Conservation (phyloP, 78 protist genomes). For the Isochrysis galbana region DNA sequence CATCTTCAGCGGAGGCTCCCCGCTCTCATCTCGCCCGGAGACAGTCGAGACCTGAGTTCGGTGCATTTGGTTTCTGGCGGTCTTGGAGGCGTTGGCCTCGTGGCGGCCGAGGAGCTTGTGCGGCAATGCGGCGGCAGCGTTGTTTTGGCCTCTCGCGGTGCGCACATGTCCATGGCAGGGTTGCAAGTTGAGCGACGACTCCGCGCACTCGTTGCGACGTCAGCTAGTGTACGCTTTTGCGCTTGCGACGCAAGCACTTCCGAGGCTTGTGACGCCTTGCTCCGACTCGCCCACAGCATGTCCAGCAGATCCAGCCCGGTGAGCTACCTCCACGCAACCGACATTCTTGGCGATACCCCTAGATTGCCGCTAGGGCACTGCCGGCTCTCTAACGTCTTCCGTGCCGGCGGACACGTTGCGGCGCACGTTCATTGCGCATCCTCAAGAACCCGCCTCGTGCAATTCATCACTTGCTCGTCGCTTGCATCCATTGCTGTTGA, state of each 20-base stretch:
- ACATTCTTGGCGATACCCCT: slow-evolving; percentile 3
- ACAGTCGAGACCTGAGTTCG: too few relatives aligned
- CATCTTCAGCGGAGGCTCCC: too few relatives aligned
- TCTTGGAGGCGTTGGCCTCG: slow-evolving; percentile 21
- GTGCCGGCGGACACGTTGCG: neutral
- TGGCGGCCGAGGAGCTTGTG: neutral
- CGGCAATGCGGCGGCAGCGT: neutral
- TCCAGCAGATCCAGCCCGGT: neutral
- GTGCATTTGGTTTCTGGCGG: slow-evolving; percentile 29
- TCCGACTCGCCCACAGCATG: neutral
- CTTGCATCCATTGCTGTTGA: slow-evolving; percentile 52
- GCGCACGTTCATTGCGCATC: neutral
- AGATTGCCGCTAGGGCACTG: neutral
- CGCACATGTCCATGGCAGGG: too few relatives aligned
- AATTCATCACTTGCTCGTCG: slow-evolving; percentile 32
- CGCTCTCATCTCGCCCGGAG: too few relatives aligned
- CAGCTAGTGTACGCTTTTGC: neutral
- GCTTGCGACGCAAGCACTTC: neutral
- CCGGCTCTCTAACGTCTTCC: neutral
- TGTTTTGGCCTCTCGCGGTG: neutral
- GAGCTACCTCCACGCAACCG: slow-evolving; percentile 31
- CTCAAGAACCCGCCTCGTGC: neutral
- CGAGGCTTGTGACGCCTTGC: neutral
- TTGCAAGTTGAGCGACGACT: too few relatives aligned
- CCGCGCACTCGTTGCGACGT: neutral